A percentile compares a stretch with the other conserved stretches of the same genome.
Conservation (phyloP, 805 yeast species). For the Debaryomyces hansenii region DNA sequence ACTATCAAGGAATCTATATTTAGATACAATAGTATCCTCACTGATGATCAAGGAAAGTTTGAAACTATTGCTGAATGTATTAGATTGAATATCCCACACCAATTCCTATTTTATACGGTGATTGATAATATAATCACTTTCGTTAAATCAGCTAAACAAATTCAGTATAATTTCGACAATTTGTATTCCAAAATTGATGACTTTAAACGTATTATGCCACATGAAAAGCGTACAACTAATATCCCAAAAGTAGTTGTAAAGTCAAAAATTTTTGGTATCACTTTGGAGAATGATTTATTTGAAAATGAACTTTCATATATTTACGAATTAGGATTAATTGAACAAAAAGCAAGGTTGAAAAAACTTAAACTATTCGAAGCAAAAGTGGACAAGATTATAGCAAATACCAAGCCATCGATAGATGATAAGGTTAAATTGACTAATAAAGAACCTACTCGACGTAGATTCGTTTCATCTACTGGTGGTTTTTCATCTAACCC, state of each 20-base stretch:
- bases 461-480: not conserved
- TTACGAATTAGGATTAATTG: slow-evolving; percentile 64
- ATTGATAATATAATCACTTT: slow-evolving; percentile 75
- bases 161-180: slow-evolving; percentile 47
- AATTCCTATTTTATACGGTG: slow-evolving; percentile 72
- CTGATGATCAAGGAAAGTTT: slow-evolving; percentile 13
- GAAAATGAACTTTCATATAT: slow-evolving; percentile 70
- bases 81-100: slow-evolving; percentile 66
- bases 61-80: slow-evolving; percentile 33
- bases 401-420: slow-evolving; percentile 12
- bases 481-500: not conserved
- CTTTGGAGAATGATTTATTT: slow-evolving; percentile 87
- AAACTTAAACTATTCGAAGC: slow-evolving; percentile 43
- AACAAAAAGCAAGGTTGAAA: slow-evolving; percentile 60
- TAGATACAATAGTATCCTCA: slow-evolving; percentile 12
- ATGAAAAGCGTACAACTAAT: slow-evolving; percentile 35
- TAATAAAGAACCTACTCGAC: slow-evolving; percentile 2
- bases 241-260: slow-evolving; percentile 60
- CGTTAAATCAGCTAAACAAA: slow-evolving; percentile 65
- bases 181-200: slow-evolving; percentile 21
- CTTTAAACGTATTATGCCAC: slow-evolving; percentile 34
- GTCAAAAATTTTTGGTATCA: slow-evolving; percentile 56
- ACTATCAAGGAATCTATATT: slow-evolving; percentile 27
- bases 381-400: slow-evolving; percentile 14
- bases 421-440: slow-evolving; percentile 12